Conservation (phyloP, 1,284 basidiomycete genomes). For the Melampsora occidentalis region DNA sequence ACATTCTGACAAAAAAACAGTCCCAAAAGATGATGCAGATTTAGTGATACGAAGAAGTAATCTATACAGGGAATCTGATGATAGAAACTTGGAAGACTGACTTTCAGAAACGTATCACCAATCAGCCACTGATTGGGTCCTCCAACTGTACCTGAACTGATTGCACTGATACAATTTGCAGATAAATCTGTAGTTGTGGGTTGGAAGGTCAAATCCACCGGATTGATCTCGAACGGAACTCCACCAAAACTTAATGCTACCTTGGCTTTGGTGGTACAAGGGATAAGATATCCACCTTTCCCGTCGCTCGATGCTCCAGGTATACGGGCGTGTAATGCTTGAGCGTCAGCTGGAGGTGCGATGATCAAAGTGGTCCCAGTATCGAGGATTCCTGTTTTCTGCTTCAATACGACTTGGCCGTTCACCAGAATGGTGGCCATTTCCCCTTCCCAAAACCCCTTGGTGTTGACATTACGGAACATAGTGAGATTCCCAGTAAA, state of each 20-base stretch:
- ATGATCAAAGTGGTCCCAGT: slow-evolving; percentile 54
- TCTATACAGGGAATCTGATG: neutral
- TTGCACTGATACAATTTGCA: slow-evolving; percentile 71
- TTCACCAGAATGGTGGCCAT: slow-evolving; percentile 50
- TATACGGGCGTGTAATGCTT: slow-evolving; percentile 51
- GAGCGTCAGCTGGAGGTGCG: slow-evolving; percentile 50
- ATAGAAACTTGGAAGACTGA: slow-evolving; percentile 46
- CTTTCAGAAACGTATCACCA: slow-evolving; percentile 54
- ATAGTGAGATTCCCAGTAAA: slow-evolving; percentile 58
- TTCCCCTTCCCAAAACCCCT: slow-evolving; percentile 55
- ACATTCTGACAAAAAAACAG: slow-evolving; percentile 62
- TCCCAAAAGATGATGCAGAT: slow-evolving; percentile 56
- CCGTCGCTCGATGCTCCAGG: slow-evolving; percentile 50
- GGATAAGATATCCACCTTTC: slow-evolving; percentile 53
- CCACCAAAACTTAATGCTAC: slow-evolving; percentile 51
- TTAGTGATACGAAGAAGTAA: too few relatives aligned
- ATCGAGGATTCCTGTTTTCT: slow-evolving; percentile 51
- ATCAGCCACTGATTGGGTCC: slow-evolving; percentile 69
- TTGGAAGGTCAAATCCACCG: slow-evolving; percentile 66
- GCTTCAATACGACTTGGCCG: slow-evolving; percentile 41
- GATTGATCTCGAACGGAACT: slow-evolving; percentile 49
- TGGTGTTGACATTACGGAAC: slow-evolving; percentile 52
- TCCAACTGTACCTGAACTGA: slow-evolving; percentile 65
- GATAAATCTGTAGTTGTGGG: slow-evolving; percentile 64
- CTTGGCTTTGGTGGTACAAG: slow-evolving; percentile 50